Percentiles rank a stretch among this genome's conserved stretches.
Conservation (phyloP, 2,329 filamentous ascomycete genomes). For the Alternaria consortialis region DNA sequence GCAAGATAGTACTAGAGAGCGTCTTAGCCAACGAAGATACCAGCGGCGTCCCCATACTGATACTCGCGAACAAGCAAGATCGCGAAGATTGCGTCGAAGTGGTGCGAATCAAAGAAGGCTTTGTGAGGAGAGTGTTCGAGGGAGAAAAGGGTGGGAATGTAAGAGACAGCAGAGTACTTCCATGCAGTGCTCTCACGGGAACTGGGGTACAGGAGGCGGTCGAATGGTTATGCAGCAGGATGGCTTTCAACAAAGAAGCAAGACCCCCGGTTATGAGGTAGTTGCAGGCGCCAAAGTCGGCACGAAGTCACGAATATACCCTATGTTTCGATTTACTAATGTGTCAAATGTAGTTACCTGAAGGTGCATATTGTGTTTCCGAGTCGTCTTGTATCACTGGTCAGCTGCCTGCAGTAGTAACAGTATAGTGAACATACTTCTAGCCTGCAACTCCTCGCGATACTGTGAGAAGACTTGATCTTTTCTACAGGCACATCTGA, state of each 20-base stretch:
- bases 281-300: background rate
- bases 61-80: constrained; percentile 98
- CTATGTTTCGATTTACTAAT: background rate
- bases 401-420: too few relatives aligned
- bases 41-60: constrained; percentile 88
- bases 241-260: constrained; percentile 96
- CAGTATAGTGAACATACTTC: too few relatives aligned
- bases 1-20: constrained; percentile 85
- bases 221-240: constrained; percentile 92
- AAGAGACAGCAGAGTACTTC: constrained; percentile 88
- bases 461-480: too few relatives aligned
- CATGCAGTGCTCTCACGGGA: constrained; percentile 86
- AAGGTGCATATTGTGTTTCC: background rate
- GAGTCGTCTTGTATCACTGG: background rate
- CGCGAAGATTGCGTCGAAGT: constrained; percentile 97
- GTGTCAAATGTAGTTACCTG: background rate
- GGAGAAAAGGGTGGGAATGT: constrained; percentile 87
- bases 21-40: constrained; percentile 88
- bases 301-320: constrained; percentile 13
- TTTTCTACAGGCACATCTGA: too few relatives aligned
- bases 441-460: too few relatives aligned
- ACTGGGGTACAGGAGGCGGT: constrained; percentile 90
- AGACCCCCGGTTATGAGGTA: constrained; percentile 91
- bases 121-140: constrained; percentile 95
- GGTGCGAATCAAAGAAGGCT: constrained; percentile 93